These are phyloP conservation scores for Kurtzmaniella fragi DNA, from an alignment of 805 yeast species.

Conservation along the genomic window DNA sequence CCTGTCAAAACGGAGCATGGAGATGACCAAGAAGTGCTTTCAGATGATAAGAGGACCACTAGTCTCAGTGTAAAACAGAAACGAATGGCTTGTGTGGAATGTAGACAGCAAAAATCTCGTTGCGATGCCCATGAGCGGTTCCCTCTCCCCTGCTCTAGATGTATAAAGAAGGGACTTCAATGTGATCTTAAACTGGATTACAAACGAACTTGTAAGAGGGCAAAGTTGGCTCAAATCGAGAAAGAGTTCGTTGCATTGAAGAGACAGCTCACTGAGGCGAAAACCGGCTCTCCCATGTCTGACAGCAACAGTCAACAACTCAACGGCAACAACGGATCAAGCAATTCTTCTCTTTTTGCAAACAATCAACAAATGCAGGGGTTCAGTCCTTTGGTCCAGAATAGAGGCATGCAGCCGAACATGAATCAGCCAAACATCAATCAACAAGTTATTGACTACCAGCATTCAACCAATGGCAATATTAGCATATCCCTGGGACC, in stretches of 20 bases:
- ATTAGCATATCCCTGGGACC: constrained; percentile 4
- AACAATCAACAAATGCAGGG: not conserved
- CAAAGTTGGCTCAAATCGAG: constrained; percentile 79
- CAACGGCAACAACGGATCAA: too few species aligned
- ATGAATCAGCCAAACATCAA: too few species aligned
- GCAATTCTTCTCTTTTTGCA: not conserved
- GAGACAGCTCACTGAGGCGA: constrained; percentile 39
- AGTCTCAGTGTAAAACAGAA: constrained; percentile 27
- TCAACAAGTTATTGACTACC: too few species aligned
- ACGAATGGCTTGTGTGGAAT: constrained; percentile 88
- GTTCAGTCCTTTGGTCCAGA: too few species aligned
- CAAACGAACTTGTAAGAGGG: constrained; percentile 86
- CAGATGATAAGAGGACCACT: constrained; percentile 2
- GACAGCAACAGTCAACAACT: not conserved
- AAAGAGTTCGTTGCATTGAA: constrained; percentile 69
- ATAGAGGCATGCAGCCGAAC: not conserved
- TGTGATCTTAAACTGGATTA: constrained; percentile 79
- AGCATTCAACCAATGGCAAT: too few species aligned
- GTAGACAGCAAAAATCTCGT: constrained; percentile 90
- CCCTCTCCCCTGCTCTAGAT: constrained; percentile 80
- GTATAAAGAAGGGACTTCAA: constrained; percentile 60
- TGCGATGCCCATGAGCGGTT: constrained; percentile 79
- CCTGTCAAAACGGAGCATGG: not conserved
- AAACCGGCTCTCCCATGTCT: constrained; percentile 13
- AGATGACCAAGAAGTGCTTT: constrained; percentile 5